These are phyloP conservation scores for Pichia heedii DNA, from an alignment of 805 yeast genomes.

Conservation along the genomic window DNA sequence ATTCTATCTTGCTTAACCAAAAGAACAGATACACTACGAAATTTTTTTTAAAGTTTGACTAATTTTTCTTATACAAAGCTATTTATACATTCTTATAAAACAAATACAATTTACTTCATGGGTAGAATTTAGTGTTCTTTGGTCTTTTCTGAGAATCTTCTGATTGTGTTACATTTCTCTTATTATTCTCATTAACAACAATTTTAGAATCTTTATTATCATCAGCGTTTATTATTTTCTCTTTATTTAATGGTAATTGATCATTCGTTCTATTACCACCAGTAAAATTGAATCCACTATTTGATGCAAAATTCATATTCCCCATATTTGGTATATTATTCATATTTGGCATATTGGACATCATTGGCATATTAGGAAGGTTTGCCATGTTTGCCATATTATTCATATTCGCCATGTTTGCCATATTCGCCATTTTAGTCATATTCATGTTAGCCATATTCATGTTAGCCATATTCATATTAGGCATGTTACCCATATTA, in stretches of 20 bases:
- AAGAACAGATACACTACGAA: background rate
- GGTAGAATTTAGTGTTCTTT: conserved; percentile 9
- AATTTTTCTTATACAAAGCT: background rate
- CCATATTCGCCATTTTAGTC: background rate
- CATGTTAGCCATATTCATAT: background rate
- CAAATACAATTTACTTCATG: background rate
- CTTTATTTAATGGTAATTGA: no score
- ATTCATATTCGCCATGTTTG: background rate
- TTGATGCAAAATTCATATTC: background rate
- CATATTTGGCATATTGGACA: background rate
- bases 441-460: no score
- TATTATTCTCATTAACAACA: background rate
- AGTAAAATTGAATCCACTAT: background rate
- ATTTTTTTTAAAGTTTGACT: background rate
- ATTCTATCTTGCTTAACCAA: background rate
- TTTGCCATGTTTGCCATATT: background rate
- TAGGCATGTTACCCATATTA: background rate
- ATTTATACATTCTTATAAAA: background rate
- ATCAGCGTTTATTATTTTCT: no score
- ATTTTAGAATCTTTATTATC: background rate
- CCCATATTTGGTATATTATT: background rate
- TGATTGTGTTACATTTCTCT: background rate
- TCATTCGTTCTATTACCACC: no score
- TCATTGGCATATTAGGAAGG: background rate
- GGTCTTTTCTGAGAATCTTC: conserved; percentile 15